These are phyloP conservation scores for Linaria vulgaris DNA, from an alignment of 257 asterid species.

Conservation along the genomic window DNA sequence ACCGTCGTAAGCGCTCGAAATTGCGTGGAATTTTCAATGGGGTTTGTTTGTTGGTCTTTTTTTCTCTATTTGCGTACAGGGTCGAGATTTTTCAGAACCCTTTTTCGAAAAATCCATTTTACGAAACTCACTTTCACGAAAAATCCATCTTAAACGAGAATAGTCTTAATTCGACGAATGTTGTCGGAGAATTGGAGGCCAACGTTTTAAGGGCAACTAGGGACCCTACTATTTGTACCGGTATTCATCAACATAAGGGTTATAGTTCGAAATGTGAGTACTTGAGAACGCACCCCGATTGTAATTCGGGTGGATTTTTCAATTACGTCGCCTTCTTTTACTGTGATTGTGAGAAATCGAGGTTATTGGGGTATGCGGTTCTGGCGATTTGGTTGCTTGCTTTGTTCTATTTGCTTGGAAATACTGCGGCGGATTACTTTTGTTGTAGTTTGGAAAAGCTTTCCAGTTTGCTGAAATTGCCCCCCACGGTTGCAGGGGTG, in stretches of 20 bases:
- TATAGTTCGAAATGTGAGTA: constrained; percentile 53
- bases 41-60: constrained; percentile 36
- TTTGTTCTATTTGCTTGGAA: constrained; percentile 66
- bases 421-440: constrained; percentile 80
- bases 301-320: constrained; percentile 63
- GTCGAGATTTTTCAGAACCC: constrained; percentile 36
- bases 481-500: constrained; percentile 82
- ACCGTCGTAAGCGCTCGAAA: constrained; percentile 36
- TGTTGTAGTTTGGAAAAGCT: constrained; percentile 65
- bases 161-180: constrained; percentile 17
- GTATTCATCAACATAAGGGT: constrained; percentile 49
- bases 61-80: constrained; percentile 37
- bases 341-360: constrained; percentile 47
- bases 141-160: constrained; percentile 23
- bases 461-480: constrained; percentile 44
- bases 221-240: constrained; percentile 43
- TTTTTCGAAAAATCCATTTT: constrained; percentile 18
- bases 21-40: constrained; percentile 59
- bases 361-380: constrained; percentile 42
- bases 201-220: constrained; percentile 19
- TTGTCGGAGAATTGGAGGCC: not conserved
- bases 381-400: constrained; percentile 58
- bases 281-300: constrained; percentile 53
- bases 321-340: constrained; percentile 62
- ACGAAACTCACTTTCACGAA: too few relatives aligned